These are phyloP conservation scores for Naumovozyma dairenensis DNA, from an alignment of 805 yeast genomes.

Conservation along the genomic window DNA sequence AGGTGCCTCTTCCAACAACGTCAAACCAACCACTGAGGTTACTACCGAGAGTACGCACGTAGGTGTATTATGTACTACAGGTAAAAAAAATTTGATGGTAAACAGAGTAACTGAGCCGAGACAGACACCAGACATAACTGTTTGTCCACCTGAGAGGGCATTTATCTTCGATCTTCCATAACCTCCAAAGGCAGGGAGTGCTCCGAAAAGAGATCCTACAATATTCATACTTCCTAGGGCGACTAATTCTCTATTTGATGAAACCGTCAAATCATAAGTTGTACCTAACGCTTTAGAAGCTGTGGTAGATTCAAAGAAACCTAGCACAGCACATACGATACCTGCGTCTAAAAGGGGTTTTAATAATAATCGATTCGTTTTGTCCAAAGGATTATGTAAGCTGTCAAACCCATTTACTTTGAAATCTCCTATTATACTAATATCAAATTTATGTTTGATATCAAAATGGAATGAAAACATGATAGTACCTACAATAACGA, in stretches of 20 bases:
- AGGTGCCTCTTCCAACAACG: slow-evolving; percentile 78
- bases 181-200: slow-evolving; percentile 90
- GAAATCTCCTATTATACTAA: slow-evolving; percentile 64
- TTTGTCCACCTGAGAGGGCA: slow-evolving; percentile 76
- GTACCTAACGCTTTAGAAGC: slow-evolving; percentile 83
- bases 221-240: slow-evolving; percentile 77
- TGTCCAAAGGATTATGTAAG: slow-evolving; percentile 51
- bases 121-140: slow-evolving; percentile 73
- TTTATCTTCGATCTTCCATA: slow-evolving; percentile 89
- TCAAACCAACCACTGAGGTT: slow-evolving; percentile 66
- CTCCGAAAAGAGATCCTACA: slow-evolving; percentile 47
- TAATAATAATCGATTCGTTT: slow-evolving; percentile 37
- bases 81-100: slow-evolving; percentile 50
- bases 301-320: slow-evolving; percentile 88
- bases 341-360: slow-evolving; percentile 55
- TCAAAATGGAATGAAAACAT: slow-evolving; percentile 37
- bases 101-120: slow-evolving; percentile 70
- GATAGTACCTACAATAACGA: slow-evolving; percentile 59
- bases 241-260: slow-evolving; percentile 76
- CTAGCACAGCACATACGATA: slow-evolving; percentile 71
- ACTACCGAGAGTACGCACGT: slow-evolving; percentile 70
- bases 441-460: slow-evolving; percentile 44
- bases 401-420: slow-evolving; percentile 37
- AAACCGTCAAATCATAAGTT: slow-evolving; percentile 56
- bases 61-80: slow-evolving; percentile 64